A percentile compares a stretch with the other conserved stretches of the same genome.
phyloP scores from a whole-genome alignment of 805 yeast species.

The Barnettozyma botsteinii region DNA sequence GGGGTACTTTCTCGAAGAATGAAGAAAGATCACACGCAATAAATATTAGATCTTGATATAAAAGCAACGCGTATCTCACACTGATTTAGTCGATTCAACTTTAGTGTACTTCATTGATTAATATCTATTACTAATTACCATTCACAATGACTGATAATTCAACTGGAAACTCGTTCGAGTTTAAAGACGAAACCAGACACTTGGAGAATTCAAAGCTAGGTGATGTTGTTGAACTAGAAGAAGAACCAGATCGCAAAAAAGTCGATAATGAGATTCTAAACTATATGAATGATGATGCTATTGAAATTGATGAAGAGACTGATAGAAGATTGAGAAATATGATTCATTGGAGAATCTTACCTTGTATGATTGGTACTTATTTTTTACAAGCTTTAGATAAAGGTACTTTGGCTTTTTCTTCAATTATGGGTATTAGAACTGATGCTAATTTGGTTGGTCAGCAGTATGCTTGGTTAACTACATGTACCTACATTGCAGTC shows the following conservation, averaged over 20 bases:
- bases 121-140: background rate
- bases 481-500: slow-evolving; percentile 12
- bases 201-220: background rate
- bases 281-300: slow-evolving; percentile 19
- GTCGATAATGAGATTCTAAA: slow-evolving; percentile 7
- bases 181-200: slow-evolving; percentile 5
- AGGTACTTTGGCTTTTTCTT: slow-evolving; percentile 35
- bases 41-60: no score
- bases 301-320: slow-evolving; percentile 28
- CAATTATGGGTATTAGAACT: slow-evolving; percentile 36
- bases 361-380: slow-evolving; percentile 29
- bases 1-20: no score
- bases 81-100: no score
- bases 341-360: slow-evolving; percentile 38
- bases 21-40: no score
- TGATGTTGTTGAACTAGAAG: background rate
- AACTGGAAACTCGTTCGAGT: slow-evolving; percentile 4
- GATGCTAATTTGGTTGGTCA: slow-evolving; percentile 39
- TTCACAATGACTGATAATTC: slow-evolving; percentile 2
- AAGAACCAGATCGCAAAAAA: background rate
- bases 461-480: slow-evolving; percentile 26
- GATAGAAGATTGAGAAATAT: slow-evolving; percentile 35
- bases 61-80: no score
- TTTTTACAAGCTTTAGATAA: slow-evolving; percentile 38
- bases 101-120: no score